Evolutionary conservation across 192 early-diverging fungal genomes (phyloP).

Genomic region (Dissophora globulifera): DNA sequence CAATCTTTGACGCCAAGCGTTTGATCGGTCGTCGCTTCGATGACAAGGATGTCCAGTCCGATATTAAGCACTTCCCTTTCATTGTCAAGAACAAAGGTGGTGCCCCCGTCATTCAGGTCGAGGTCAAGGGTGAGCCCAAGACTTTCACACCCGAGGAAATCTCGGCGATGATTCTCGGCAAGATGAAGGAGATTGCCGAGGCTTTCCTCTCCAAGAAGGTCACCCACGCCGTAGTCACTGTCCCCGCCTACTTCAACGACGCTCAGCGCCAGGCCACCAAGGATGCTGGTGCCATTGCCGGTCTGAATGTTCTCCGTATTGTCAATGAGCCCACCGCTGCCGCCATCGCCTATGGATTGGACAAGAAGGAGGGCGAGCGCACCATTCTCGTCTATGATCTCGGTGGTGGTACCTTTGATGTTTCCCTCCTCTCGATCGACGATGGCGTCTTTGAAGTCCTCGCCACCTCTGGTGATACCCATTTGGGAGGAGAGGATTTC

Average conservation of each 20-base stretch:
- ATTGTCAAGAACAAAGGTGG: constrained; percentile 83
- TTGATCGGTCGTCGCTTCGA: constrained; percentile 89
- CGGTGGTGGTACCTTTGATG: constrained; percentile 98
- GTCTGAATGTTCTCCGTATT: constrained; percentile 85
- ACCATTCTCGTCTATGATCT: constrained; percentile 97
- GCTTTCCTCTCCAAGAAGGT: constrained; percentile 87
- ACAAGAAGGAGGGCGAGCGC: constrained; percentile 88
- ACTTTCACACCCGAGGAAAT: constrained; percentile 93
- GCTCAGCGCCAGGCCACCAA: constrained; percentile 96
- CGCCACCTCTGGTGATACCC: constrained; percentile 96
- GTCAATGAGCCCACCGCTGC: constrained; percentile 95
- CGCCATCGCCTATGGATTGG: constrained; percentile 95
- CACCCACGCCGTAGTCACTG: constrained; percentile 95
- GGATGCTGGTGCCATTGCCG: constrained; percentile 88
- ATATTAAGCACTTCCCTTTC: constrained; percentile 97
- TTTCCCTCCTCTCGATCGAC: constrained; percentile 94
- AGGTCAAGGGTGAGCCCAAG: constrained; percentile 88
- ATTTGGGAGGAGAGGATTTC: constrained; percentile 98
- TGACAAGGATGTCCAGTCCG: constrained; percentile 91
- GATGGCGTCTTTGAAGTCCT: constrained; percentile 97
- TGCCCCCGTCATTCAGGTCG: constrained; percentile 86
- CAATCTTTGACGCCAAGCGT: constrained; percentile 94
- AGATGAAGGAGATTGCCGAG: constrained; percentile 97
- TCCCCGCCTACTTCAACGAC: constrained; percentile 98
- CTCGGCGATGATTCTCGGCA: constrained; percentile 90